phyloP scores from a whole-genome alignment of 345 rosid species.

The Brassica incana region DNA sequence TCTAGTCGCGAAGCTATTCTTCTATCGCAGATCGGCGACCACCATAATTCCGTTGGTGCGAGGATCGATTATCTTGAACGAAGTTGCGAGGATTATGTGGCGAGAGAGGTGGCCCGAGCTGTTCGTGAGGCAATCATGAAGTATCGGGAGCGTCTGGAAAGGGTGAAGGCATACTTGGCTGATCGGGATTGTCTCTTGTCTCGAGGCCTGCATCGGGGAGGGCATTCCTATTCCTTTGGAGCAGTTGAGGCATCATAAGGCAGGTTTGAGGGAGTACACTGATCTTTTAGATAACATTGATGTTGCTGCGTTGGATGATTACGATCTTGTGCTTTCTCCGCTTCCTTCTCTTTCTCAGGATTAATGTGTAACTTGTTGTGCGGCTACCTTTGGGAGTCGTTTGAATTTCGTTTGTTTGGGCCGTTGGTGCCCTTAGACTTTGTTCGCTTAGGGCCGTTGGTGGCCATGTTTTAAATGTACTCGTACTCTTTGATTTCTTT shows the following conservation, averaged over 20 bases:
- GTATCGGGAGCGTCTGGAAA: background rate
- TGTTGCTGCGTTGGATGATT: background rate
- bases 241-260: too few species aligned
- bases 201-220: too few species aligned
- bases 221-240: too few species aligned
- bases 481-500: background rate
- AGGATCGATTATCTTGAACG: background rate
- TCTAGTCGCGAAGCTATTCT: background rate
- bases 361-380: too few species aligned
- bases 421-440: background rate
- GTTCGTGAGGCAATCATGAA: background rate
- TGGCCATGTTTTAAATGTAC: background rate
- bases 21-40: background rate
- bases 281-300: too few species aligned
- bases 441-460: background rate
- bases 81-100: background rate
- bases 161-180: background rate
- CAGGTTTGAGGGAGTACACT: background rate
- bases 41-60: background rate
- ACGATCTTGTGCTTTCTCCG: background rate
- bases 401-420: too few species aligned
- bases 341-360: too few species aligned
- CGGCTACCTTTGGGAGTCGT: background rate
- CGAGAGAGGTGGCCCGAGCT: background rate
- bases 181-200: background rate